Percentiles rank a stretch among this genome's conserved stretches.
Conservation (phyloP, 805 yeast genomes). For the Candida nonsorbophila region DNA sequence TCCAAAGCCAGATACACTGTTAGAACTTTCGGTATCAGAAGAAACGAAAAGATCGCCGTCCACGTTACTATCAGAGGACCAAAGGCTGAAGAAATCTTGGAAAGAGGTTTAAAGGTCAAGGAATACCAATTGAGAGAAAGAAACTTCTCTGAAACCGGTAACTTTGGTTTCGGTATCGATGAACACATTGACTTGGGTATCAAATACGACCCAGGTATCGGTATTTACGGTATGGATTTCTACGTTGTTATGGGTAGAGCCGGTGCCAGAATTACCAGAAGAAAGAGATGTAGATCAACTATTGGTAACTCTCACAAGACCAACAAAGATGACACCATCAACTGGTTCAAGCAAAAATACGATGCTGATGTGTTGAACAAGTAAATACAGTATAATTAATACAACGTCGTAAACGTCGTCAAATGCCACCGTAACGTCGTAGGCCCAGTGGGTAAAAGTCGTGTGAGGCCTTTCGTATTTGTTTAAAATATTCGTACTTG, state of each 20-base stretch:
- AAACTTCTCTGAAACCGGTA: conserved; percentile 98
- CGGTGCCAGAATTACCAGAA: conserved; percentile 97
- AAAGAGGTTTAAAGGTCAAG: conserved; percentile 99
- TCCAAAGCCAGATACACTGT: conserved; percentile 99
- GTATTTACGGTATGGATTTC: conserved; percentile 99
- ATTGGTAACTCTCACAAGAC: conserved; percentile 93
- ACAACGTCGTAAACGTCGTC: neutral
- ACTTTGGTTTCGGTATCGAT: conserved; percentile 99
- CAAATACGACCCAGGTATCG: conserved; percentile 99
- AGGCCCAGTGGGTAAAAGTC: no score
- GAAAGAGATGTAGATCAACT: conserved; percentile 87
- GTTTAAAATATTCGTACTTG: no score
- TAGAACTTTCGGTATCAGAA: conserved; percentile 99
- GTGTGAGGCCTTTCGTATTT: no score
- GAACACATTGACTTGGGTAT: conserved; percentile 99
- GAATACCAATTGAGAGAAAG: conserved; percentile 93
- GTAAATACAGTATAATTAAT: conserved; percentile 32
- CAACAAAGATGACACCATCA: conserved; percentile 87
- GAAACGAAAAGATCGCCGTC: conserved; percentile 99
- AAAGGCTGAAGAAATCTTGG: conserved; percentile 91
- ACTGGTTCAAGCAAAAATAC: conserved; percentile 99
- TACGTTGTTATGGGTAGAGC: conserved; percentile 99
- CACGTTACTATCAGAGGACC: conserved; percentile 99
- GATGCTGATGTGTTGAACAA: conserved; percentile 95
- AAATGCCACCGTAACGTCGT: no score